phyloP scores from a whole-genome alignment of 768 basidiomycete genomes.

The Psilocybe azurescens region DNA sequence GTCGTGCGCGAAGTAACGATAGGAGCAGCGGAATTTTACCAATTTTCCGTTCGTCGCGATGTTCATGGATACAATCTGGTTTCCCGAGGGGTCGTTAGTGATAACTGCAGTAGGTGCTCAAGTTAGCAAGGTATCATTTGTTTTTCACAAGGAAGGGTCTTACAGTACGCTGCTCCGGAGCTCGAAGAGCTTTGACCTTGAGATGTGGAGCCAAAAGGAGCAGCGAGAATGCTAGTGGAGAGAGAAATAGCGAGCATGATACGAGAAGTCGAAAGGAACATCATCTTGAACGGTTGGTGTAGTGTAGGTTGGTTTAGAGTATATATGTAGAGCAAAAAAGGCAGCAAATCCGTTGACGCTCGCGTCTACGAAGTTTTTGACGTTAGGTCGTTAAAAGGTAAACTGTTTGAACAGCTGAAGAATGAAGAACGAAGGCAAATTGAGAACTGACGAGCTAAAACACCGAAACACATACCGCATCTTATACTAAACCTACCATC shows the following conservation, averaged over 20 bases:
- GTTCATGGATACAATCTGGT: no score
- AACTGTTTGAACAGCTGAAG: no score
- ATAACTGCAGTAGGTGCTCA: no score
- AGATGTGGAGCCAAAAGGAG: no score
- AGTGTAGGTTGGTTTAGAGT: no score
- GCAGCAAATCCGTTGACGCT: background rate
- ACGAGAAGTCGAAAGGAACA: background rate
- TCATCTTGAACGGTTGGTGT: background rate
- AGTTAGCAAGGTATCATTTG: no score
- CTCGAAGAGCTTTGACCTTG: background rate
- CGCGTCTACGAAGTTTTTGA: background rate
- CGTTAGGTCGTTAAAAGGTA: background rate
- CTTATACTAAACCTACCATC: no score
- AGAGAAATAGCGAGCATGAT: background rate
- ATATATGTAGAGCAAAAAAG: background rate
- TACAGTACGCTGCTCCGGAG: conserved; percentile 12
- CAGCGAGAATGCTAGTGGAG: background rate
- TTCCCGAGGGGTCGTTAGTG: no score
- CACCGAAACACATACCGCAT: no score
- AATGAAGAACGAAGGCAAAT: no score
- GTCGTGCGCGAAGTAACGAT: background rate
- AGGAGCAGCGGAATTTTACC: background rate
- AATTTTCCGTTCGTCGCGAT: conserved; percentile 10
- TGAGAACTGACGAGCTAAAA: no score
- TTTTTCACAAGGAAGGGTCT: background rate